Evolutionary conservation across 495 filamentous ascomycete species (phyloP).

Genomic region (Aspergillus egyptiacus): DNA sequence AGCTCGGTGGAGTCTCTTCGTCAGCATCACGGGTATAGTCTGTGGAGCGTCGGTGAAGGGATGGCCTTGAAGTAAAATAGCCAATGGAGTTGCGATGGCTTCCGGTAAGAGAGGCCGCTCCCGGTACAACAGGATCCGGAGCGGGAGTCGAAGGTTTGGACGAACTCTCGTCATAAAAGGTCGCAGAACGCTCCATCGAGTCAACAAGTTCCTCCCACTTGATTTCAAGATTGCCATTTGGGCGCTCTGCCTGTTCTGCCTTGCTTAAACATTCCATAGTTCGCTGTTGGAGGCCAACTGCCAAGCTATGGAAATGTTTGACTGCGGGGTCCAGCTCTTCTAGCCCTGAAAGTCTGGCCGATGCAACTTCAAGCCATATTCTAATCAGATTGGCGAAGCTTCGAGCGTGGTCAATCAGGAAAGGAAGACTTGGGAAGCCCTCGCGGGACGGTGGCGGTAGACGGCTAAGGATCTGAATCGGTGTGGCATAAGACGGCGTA

Average conservation of each 20-base stretch:
- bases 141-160: constrained; percentile 37
- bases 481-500: constrained; percentile 87
- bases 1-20: constrained; percentile 47
- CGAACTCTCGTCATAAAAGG: constrained; percentile 35
- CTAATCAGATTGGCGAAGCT: constrained; percentile 84
- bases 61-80: constrained; percentile 36
- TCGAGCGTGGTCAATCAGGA: constrained; percentile 84
- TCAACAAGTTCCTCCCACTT: constrained; percentile 73
- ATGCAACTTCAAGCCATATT: constrained; percentile 70
- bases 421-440: constrained; percentile 91
- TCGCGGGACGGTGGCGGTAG: constrained; percentile 78
- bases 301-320: constrained; percentile 67
- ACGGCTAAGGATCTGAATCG: constrained; percentile 81
- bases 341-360: constrained; percentile 28
- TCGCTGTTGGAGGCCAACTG: constrained; percentile 62
- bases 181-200: constrained; percentile 53
- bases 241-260: constrained; percentile 67
- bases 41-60: constrained; percentile 40
- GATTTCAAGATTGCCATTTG: constrained; percentile 51
- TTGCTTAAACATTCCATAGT: constrained; percentile 64
- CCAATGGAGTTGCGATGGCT: constrained; percentile 42
- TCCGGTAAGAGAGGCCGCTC: constrained; percentile 28
- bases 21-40: constrained; percentile 35
- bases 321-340: constrained; percentile 36
- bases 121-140: constrained; percentile 35